Base-by-base conservation (phyloP, 1,284 basidiomycete species). In the Heterobasidion occidentale region DNA sequence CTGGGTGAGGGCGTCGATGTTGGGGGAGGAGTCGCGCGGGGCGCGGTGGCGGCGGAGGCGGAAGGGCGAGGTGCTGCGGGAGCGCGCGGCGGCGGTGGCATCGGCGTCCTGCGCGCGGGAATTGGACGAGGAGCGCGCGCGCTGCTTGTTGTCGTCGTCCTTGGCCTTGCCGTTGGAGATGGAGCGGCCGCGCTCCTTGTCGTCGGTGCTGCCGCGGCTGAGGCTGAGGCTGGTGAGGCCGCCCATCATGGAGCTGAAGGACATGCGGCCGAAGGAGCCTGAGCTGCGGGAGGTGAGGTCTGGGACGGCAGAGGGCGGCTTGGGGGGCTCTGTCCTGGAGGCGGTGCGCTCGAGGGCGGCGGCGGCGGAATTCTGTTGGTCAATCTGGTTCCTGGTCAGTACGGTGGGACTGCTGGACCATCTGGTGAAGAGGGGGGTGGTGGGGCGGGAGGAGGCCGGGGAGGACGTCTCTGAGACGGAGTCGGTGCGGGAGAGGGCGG, bases 41-140 rank as follows among this genome's bases (percentile, higher is more conserved):
- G 73, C 71, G 57, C 83, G 78, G 56, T 78, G 75, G 36, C 83
- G 76, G 38, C 85, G 78, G 58, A 88, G 77, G 51, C 71, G 73
- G 65, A 90, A 90, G 15, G 88, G 88, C 0, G 88, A 90, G 59
- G 81, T 77, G 36, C 85, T 88, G 45, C 88, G 83, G 11, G 84
- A 75, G 57, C 84, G 83, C 36, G 36, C 15, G 36, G 35, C 6
- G 7, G 50, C 20, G 35, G 50, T n/a, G 12, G 20, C 75, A 67
- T 34, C 53, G 56, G 9, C 65, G 60, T 47, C 71, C 66, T 35
- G 65, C 9, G 68, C 67, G 34, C 56, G 61, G n/a, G 60, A 61
- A 71, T 58, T 71, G 70, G 84, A 86, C 11, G 78, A 72, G n/a
- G 85, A 85, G 19, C 81, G 79, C 36, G 71, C 65, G 15, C 68